Conservation (phyloP, 345 rosid species). For the Corchorus capsularis region DNA sequence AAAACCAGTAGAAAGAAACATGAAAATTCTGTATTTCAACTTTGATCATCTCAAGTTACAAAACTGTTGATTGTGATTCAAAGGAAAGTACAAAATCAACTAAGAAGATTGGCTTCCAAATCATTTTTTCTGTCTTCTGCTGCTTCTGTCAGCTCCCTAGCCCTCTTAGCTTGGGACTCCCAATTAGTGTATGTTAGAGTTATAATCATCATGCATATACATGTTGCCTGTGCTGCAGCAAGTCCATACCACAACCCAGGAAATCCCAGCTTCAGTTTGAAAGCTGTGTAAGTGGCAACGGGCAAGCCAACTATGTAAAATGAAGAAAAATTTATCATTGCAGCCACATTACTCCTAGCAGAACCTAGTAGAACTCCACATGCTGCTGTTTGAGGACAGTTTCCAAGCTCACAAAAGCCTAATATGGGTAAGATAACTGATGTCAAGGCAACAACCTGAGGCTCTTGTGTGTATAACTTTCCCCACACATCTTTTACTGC, state of each 20-base stretch:
- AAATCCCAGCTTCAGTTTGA: constrained; percentile 19
- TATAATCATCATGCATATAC: constrained; percentile 34
- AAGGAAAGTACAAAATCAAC: constrained; percentile 4
- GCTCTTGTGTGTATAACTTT: constrained; percentile 30
- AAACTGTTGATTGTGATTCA: not conserved
- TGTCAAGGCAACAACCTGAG: constrained; percentile 32
- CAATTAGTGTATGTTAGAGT: constrained; percentile 36
- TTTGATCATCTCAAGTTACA: not conserved
- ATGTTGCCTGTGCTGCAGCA: constrained; percentile 40
- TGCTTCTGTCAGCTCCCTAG: constrained; percentile 30
- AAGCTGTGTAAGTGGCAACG: constrained; percentile 22
- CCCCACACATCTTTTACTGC: constrained; percentile 33
- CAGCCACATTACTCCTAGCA: constrained; percentile 29
- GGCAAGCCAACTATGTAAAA: constrained; percentile 43
- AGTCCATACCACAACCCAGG: constrained; percentile 34
- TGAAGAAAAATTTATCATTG: constrained; percentile 29
- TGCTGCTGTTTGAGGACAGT: constrained; percentile 41
- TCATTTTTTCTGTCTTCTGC: constrained; percentile 13
- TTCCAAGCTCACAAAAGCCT: constrained; percentile 41
- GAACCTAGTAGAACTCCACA: constrained; percentile 37
- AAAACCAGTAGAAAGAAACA: not conserved
- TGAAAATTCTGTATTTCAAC: not conserved
- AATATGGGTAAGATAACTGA: constrained; percentile 34
- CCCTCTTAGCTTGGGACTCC: constrained; percentile 33
- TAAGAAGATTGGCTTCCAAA: constrained; percentile 27